Evolutionary conservation across 2,329 filamentous ascomycete species (phyloP).

Genomic region (Rhinocladiella similis): DNA sequence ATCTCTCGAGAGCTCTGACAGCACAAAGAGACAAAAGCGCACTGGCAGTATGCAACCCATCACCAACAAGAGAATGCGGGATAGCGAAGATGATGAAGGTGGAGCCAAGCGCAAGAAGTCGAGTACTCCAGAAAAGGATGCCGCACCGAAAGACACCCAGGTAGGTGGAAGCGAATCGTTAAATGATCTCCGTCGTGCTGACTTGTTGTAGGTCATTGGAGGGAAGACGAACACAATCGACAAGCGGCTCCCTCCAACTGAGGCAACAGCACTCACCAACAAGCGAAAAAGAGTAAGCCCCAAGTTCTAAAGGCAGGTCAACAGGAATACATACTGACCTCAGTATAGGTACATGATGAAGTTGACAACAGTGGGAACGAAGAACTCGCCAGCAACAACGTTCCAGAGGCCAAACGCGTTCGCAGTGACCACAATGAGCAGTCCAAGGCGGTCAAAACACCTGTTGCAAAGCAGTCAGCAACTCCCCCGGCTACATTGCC

Average conservation of each 20-base stretch:
- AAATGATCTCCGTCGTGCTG: not conserved
- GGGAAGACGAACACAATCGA: not conserved
- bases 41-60: not conserved
- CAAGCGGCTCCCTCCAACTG: too few species aligned
- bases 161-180: not conserved
- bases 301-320: not conserved
- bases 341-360: not conserved
- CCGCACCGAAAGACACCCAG: not conserved
- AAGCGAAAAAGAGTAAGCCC: slow-evolving; percentile 10
- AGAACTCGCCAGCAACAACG: not conserved
- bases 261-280: not conserved
- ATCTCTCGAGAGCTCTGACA: not conserved
- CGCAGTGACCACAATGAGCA: not conserved
- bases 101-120: not conserved
- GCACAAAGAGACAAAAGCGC: not conserved
- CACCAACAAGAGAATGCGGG: not conserved
- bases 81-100: not conserved
- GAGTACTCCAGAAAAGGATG: not conserved
- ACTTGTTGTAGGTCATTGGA: not conserved
- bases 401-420: not conserved
- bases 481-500: too few species aligned
- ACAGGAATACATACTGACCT: slow-evolving; percentile 1
- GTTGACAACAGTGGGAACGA: not conserved
- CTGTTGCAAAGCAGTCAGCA: too few species aligned
- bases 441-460: too few species aligned